Conservation (phyloP, 768 basidiomycete species). For the Pisolithus tinctorius region DNA sequence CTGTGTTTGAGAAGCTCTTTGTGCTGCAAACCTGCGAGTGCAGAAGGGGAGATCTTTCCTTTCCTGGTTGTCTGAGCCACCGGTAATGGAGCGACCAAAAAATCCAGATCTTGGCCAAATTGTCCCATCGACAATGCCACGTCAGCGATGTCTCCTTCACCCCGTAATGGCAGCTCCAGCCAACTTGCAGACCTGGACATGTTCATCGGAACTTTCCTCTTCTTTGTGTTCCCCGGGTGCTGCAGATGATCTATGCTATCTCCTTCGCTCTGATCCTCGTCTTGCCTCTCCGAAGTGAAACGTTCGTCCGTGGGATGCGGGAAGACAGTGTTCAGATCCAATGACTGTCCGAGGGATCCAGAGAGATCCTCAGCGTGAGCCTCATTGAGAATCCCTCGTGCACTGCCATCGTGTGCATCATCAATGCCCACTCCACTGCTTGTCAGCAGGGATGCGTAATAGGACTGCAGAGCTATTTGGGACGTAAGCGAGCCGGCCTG, state of each 20-base stretch:
- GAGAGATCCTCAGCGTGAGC: constrained; percentile 11
- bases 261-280: constrained; percentile 49
- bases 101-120: constrained; percentile 17
- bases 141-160: no score
- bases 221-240: constrained; percentile 82
- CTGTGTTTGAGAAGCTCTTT: constrained; percentile 67
- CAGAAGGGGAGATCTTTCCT: constrained; percentile 51
- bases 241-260: constrained; percentile 65
- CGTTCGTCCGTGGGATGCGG: constrained; percentile 18
- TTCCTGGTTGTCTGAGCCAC: constrained; percentile 18
- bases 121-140: not conserved
- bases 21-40: constrained; percentile 63
- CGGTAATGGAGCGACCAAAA: constrained; percentile 10
- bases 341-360: constrained; percentile 17
- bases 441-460: constrained; percentile 46
- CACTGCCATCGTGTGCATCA: constrained; percentile 33
- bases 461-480: constrained; percentile 55
- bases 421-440: not conserved
- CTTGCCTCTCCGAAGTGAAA: constrained; percentile 29
- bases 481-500: constrained; percentile 53
- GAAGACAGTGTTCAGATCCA: constrained; percentile 23
- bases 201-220: constrained; percentile 78
- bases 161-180: constrained; percentile 25
- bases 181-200: constrained; percentile 34
- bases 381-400: constrained; percentile 27